Conservation (phyloP, 371 early-diverging fungal species). For the Mucor lusitanicus region DNA sequence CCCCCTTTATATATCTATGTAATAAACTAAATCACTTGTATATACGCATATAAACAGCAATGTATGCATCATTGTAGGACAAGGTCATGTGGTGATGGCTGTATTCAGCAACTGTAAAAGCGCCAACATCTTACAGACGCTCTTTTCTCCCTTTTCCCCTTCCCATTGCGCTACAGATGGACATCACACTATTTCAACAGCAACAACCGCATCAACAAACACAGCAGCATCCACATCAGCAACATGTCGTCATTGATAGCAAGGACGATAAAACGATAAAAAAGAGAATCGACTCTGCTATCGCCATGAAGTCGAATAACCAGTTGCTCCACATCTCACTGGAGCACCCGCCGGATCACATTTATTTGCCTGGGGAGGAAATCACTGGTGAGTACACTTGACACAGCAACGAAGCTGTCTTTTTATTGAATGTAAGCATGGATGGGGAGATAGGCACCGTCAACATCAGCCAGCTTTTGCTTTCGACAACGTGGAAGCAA, state of each 20-base stretch:
- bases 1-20: not conserved
- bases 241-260: slow-evolving; percentile 6
- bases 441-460: not conserved
- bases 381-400: slow-evolving; percentile 12
- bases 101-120: not conserved
- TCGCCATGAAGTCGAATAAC: not conserved
- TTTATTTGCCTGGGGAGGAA: slow-evolving; percentile 23
- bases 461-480: not conserved
- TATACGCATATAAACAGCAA: not conserved
- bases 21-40: not conserved
- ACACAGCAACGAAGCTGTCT: not conserved
- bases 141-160: not conserved
- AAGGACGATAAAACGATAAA: not conserved
- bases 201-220: not conserved
- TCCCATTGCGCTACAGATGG: not conserved
- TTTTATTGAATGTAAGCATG: not conserved
- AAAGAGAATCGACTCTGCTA: not conserved
- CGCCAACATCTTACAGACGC: not conserved
- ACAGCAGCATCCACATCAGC: not conserved
- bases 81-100: not conserved
- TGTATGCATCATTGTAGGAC: not conserved
- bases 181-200: not conserved
- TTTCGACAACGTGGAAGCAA: not conserved
- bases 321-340: slow-evolving; percentile 15
- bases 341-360: slow-evolving; percentile 8